Base-by-base conservation (phyloP, 2,329 filamentous ascomycete species). In the Alternaria ethzedia region DNA sequence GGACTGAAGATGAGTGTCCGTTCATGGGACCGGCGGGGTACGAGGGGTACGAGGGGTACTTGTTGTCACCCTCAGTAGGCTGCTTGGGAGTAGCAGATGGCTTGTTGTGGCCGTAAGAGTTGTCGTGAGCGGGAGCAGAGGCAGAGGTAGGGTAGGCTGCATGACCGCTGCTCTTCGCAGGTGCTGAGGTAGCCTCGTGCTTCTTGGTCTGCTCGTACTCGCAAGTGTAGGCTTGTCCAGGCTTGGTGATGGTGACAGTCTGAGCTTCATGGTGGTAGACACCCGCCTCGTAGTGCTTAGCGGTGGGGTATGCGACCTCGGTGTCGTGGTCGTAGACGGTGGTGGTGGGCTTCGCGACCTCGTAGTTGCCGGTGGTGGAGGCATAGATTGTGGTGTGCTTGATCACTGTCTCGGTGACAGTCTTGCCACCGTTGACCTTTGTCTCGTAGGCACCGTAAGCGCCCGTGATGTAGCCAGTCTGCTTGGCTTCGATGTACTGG, bases 221-320 rank as follows among this genome's bases (percentile, higher is more conserved):
- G 71, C 75, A 78, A 10, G 75, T 76, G 61, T 75, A 76, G 7
- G 68, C 54, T 57, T 77, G 54, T 49, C 70, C 54, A 15, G 71
- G 45, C 66, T 75, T 75, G 61, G 75, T 78, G 68, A 78, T 70
- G n/a, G 74, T 78, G 54, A 78, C 68, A n/a, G 71, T 75, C 67
- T 76, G 69, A 1, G 63, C 65, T 11, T 62, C 45, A 60, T 77
- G 69, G 57, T 72, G 68, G 67, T 78, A 78, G 26, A 76, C 67
- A 55, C 75, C 72, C 0, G 73, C 65, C 13, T 64, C 45, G 64
- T 74, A 75, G 23, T 65, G 54, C 10, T 60, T 67, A 32, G 72
- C 69, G 57, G 73, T 77, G 36, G 64, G 70, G 54, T 66, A 79
- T 51, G 54, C 71, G 36, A 76, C 72, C 55, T 59, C 66, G 26